A percentile compares a stretch with the other conserved stretches of the same genome.
phyloP scores from a whole-genome alignment of 2,329 filamentous ascomycete species.

The Malbranchea zuffiana region DNA sequence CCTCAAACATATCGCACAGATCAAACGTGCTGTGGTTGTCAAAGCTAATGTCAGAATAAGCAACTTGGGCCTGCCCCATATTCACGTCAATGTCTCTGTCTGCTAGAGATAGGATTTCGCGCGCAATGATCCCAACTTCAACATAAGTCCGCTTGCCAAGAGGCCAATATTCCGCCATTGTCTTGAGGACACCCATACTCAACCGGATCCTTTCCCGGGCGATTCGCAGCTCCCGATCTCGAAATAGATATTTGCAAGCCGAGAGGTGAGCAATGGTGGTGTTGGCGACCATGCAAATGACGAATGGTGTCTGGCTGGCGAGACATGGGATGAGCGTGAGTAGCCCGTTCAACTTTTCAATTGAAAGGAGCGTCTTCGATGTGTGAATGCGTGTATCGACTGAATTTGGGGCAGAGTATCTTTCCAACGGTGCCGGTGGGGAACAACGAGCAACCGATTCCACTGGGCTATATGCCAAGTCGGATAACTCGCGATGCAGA shows the following conservation, averaged over 20 bases:
- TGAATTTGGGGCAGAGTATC: conserved; percentile 9
- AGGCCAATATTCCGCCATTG: conserved; percentile 27
- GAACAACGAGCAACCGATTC: conserved; percentile 31
- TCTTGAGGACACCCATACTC: conserved; percentile 30
- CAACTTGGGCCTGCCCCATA: too few species aligned
- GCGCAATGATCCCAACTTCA: conserved; percentile 32
- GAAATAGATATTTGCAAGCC: conserved; percentile 29
- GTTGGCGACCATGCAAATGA: conserved; percentile 33
- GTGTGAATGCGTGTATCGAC: conserved; percentile 29
- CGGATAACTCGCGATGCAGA: conserved; percentile 31
- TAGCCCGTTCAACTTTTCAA: conserved; percentile 29
- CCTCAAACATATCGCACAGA: too few species aligned
- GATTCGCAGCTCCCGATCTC: conserved; percentile 22
- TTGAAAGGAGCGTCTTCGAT: conserved; percentile 26
- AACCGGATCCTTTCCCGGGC: conserved; percentile 32
- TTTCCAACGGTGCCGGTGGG: conserved; percentile 14
- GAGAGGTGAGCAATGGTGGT: conserved; percentile 50
- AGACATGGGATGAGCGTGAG: conserved; percentile 27
- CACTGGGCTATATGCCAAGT: conserved; percentile 28
- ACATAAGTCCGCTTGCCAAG: conserved; percentile 25
- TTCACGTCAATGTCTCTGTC: conserved; percentile 10
- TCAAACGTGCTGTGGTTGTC: too few species aligned
- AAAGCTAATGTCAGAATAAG: too few species aligned
- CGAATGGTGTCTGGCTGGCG: conserved; percentile 30
- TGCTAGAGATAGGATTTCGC: conserved; percentile 20